These are phyloP conservation scores for Verruconis gallopava DNA, from an alignment of 2,329 filamentous ascomycete species.

Conservation along the genomic window DNA sequence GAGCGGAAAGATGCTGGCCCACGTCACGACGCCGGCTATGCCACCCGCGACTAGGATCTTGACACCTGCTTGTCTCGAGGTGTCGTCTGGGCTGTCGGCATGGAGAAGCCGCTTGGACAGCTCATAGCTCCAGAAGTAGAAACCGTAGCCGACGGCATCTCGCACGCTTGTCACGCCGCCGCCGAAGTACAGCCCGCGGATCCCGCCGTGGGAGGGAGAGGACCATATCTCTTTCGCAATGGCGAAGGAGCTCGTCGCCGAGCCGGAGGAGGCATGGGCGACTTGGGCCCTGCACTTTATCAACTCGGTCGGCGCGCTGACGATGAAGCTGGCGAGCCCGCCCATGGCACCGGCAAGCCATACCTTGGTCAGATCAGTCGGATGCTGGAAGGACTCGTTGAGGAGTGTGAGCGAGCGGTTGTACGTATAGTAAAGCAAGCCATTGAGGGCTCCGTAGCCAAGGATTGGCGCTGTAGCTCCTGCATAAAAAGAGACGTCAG, in stretches of 20 bases:
- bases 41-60: constrained; percentile 74
- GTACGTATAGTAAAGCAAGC: constrained; percentile 79
- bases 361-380: constrained; percentile 39
- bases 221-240: constrained; percentile 51
- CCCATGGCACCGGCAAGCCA: constrained; percentile 72
- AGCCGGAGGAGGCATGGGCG: not conserved
- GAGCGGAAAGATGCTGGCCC: constrained; percentile 80
- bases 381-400: constrained; percentile 18
- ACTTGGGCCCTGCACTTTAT: constrained; percentile 83
- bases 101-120: constrained; percentile 50
- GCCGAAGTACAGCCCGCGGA: constrained; percentile 67
- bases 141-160: constrained; percentile 88
- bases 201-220: constrained; percentile 32
- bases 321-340: constrained; percentile 71
- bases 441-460: constrained; percentile 84
- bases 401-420: constrained; percentile 65
- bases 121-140: constrained; percentile 94
- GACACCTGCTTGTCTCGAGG: constrained; percentile 28
- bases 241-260: constrained; percentile 38
- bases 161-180: constrained; percentile 69
- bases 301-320: constrained; percentile 81
- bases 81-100: constrained; percentile 31
- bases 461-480: constrained; percentile 77
- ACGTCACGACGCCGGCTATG: constrained; percentile 74
- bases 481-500: no score